Evolutionary conservation across 2,329 filamentous ascomycete species (phyloP), one percentile per base, ranked within the genome.

Genomic region (Zymoseptoria ardabiliae): DNA sequence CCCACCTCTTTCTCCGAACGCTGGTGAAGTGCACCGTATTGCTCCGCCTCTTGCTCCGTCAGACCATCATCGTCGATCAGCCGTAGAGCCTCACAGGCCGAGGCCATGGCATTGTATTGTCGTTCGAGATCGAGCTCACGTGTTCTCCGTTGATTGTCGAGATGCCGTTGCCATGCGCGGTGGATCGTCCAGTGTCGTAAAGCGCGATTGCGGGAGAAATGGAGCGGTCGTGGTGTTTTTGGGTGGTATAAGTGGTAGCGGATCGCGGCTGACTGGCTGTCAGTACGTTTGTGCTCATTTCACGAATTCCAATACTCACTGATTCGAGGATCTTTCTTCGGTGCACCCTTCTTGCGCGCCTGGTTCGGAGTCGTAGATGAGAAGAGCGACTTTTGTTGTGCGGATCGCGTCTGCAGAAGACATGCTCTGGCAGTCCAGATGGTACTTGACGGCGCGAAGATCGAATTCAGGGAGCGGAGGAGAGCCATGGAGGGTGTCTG

Each of bases 171-270:
- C 91, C 92, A 97, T 21, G 93, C 93, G 68, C 94, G 91, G 80
- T 97, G 92, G 75, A 99, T 97, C 55, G 94, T 97, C 94, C 94
- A 99, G 81, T 99, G 94, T 53, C 94, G 90, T 65, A 99, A 85
- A 75, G 86, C 84, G 58, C 94, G 87, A 75, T 88, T 89, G 68
- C 93, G 91, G 49, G 85, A 91, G 83, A 97, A 92, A 69, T 91
- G 88, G 65, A 99, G 84, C 0, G 94, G 92, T 11, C 86, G 84
- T 0, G 86, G 87, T 6, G 84, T 88, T 28, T 82, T 76, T 1
- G 86, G 85, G 74, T 90, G 87, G 69, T 82, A 76, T 67, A 90
- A 83, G 74, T 86, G 84, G 77, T 89, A 90, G 68, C 86, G 81
- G 73, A 90, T 89, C 58, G 84, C 71, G 41, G 81, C 84, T 86